Evolutionary conservation across 2,329 filamentous ascomycete species (phyloP).

Genomic region (Aureobasidium uvarum): DNA sequence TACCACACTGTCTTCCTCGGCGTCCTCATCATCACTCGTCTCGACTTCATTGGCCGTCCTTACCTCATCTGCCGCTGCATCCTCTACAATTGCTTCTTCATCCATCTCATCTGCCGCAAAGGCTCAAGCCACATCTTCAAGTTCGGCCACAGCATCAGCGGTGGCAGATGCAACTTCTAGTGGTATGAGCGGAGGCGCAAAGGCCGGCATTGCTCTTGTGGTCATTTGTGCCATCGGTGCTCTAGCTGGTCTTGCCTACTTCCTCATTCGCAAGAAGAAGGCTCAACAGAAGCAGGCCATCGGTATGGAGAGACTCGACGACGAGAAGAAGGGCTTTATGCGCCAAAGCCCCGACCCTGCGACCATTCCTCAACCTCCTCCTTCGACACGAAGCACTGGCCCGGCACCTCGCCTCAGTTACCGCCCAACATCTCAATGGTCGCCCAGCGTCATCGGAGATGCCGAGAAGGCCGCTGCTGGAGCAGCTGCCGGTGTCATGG

Average conservation of each 20-base stretch:
- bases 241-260: conserved; percentile 66
- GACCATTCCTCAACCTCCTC: conserved; percentile 38
- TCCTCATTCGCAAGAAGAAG: conserved; percentile 72
- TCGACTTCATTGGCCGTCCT: conserved; percentile 3
- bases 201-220: conserved; percentile 83
- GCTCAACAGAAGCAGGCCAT: conserved; percentile 49
- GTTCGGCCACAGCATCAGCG: conserved; percentile 15
- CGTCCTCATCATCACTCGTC: conserved; percentile 1
- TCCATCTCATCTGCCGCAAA: conserved; percentile 13
- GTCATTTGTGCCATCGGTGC: conserved; percentile 68
- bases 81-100: conserved; percentile 24
- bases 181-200: conserved; percentile 53
- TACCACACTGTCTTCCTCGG: background rate
- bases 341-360: conserved; percentile 31
- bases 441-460: conserved; percentile 59
- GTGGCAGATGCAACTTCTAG: conserved; percentile 1
- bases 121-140: conserved; percentile 13
- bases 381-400: conserved; percentile 46
- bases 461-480: conserved; percentile 41
- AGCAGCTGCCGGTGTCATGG: conserved; percentile 32
- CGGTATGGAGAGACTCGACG: conserved; percentile 35
- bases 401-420: conserved; percentile 78
- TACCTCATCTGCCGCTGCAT: conserved; percentile 24
- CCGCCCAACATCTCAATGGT: conserved; percentile 79
- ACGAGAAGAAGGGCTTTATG: conserved; percentile 43